Evolutionary conservation across 495 filamentous ascomycete species (phyloP).

Genomic region (Pyronema omphalodes): DNA sequence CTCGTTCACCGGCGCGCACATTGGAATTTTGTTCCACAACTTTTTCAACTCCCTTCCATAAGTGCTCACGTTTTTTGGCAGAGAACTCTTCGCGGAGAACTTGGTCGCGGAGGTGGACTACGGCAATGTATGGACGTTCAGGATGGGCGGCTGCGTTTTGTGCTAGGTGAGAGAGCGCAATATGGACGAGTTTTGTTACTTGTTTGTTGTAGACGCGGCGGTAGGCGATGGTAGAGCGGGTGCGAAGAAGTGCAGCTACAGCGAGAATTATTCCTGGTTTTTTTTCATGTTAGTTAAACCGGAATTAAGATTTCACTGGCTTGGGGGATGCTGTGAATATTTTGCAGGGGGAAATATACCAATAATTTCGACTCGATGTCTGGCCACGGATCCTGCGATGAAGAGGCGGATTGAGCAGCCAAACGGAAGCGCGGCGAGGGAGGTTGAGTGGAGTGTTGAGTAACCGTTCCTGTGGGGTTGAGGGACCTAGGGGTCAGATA

Average conservation of each 20-base stretch:
- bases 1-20: slow-evolving; percentile 65
- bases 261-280: slow-evolving; percentile 30
- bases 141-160: slow-evolving; percentile 40
- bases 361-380: slow-evolving; percentile 75
- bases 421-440: slow-evolving; percentile 77
- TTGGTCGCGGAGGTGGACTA: slow-evolving; percentile 81
- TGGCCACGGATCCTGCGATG: slow-evolving; percentile 75
- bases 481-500: slow-evolving; percentile 23
- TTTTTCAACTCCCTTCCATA: slow-evolving; percentile 64
- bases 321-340: neutral
- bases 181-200: slow-evolving; percentile 59
- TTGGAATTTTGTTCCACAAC: slow-evolving; percentile 90
- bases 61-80: slow-evolving; percentile 46
- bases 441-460: slow-evolving; percentile 44
- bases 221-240: slow-evolving; percentile 35
- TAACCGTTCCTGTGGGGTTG: slow-evolving; percentile 14
- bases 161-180: slow-evolving; percentile 65
- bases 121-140: slow-evolving; percentile 56
- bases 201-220: slow-evolving; percentile 11
- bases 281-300: neutral
- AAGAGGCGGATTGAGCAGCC: slow-evolving; percentile 73
- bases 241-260: slow-evolving; percentile 35
- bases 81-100: slow-evolving; percentile 68
- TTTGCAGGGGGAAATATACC: slow-evolving; percentile 5
- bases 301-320: neutral